Evolutionary conservation across 164 flowering plant genomes (phyloP), one percentile per base, ranked within the genome.

Genomic region (Vitis labrusca): DNA sequence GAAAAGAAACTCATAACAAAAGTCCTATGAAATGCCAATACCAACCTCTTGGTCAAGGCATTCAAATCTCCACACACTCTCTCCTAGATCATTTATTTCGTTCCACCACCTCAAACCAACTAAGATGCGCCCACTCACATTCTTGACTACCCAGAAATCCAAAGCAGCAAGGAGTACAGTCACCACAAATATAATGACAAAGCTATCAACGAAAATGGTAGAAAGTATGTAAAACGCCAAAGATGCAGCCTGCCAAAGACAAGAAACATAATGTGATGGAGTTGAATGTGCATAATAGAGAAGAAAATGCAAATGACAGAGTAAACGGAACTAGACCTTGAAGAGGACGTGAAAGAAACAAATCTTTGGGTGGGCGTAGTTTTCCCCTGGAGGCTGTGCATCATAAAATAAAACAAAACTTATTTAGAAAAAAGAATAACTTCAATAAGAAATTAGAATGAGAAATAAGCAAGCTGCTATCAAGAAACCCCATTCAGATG

Each of bases 71-170:
- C 98, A 95, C 3, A 91, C 86, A 68, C 99, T 91, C 77, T 95
- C 99, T 16, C 97, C 99, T 71, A 80, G 66, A 32, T 95, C 99
- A 81, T 95, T 77, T 61, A 91, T 91, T 79, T 95, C 98, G 83
- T 95, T 95, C 98, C 98, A 91, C 99, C 98, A 95, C 81, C 99
- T 89, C 76, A 93, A 73, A 65, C 99, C 98, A 71, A 93, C 99
- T 66, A 95, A 79, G 53, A 95, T 95, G 50, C 97, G 85, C 14
- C 99, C 97, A 82, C 94, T 95, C 29, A 95, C 93, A 84, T 95
- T 95, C 82, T 93, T 95, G 27, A 95, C 99, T 1, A 95, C 97
- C 99, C 99, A 93, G 76, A 95, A 95, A 72, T 91, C 98, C 71
- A 95, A 91, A 65, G 98, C 94, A 77, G 97, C 82, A 15, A 93